Evolutionary conservation across 2,329 filamentous ascomycete genomes (phyloP), one percentile per base, ranked within the genome.

Genomic region (Lecanosticta acicola): DNA sequence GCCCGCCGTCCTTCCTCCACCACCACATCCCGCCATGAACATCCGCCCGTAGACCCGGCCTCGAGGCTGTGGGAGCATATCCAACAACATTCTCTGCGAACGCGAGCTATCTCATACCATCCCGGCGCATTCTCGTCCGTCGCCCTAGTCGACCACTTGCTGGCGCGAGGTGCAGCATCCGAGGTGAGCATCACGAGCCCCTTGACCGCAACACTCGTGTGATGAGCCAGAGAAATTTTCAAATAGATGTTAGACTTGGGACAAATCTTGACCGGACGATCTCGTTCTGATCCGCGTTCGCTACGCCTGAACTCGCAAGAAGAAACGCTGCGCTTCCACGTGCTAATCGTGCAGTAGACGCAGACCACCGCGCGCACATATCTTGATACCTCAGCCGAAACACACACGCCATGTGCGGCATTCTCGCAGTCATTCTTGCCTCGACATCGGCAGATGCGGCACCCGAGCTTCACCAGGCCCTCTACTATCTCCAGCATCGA

Each of bases 401-500:
- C 43, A 24, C 29, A 29, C 14, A 33, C 63, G 70, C 51, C 26
- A 75, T 76, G 72, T 75, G 72, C 55, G 72, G 73, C 41, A 75
- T 76, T 54, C 70, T 74, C 54, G 72, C 69, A 18, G 68, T 72
- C 37, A 74, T 74, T 53, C 68, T 74, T 29, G 62, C 60, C 52
- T 68, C 71, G 48, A 63, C 65, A 48, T 61, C 65, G 49, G 68
- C 58, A 18, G 61, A 64, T 16, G 64, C 63, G 18, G 65, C 64
- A 14, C 61, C 61, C 14, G 65, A 67, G 51, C 49, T 67, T 3
- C 65, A 66, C 52, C 64, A 66, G 46, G 64, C 64, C 3, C 55
- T 66, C 10, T 66, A 65, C 57, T 65, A 66, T 50, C 59, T 66
- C 59, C 54, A 73, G 65, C 51, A 89, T 65, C 79, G 86, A 61